Percentiles rank a stretch among this genome's conserved stretches.
Conservation (phyloP, 2,329 filamentous ascomycete genomes). For the Metarhizium sp. region DNA sequence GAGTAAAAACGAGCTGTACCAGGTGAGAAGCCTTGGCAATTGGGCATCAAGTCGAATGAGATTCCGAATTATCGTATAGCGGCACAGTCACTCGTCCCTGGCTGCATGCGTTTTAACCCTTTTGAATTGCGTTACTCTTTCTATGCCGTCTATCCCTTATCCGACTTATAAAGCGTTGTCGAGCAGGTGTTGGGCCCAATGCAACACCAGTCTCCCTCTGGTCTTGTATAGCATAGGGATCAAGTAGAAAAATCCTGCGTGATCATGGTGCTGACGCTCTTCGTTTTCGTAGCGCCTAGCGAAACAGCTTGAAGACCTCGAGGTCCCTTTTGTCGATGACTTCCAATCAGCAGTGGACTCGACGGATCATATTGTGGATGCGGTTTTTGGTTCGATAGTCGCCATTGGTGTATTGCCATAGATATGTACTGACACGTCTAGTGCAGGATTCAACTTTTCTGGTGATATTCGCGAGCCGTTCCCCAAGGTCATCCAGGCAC, state of each 20-base stretch:
- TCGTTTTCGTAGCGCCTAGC: slow-evolving; percentile 54
- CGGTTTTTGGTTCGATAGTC: slow-evolving; percentile 68
- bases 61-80: background rate
- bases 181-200: background rate
- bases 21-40: slow-evolving; percentile 38
- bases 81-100: background rate
- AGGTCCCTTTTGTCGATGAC: slow-evolving; percentile 75
- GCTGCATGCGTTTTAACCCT: background rate
- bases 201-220: background rate
- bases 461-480: slow-evolving; percentile 93
- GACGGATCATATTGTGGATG: slow-evolving; percentile 78
- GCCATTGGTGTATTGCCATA: background rate
- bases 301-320: slow-evolving; percentile 75
- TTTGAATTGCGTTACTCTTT: slow-evolving; percentile 4
- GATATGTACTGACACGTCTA: slow-evolving; percentile 1
- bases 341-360: slow-evolving; percentile 57
- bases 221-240: background rate
- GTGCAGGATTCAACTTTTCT: slow-evolving; percentile 76
- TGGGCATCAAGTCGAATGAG: background rate
- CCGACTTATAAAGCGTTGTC: background rate
- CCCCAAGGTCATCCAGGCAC: slow-evolving; percentile 64
- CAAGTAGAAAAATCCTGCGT: background rate
- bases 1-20: slow-evolving; percentile 81
- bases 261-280: slow-evolving; percentile 16
- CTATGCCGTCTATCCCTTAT: background rate